A percentile compares a stretch with the other conserved stretches of the same genome.
These are phyloP conservation scores for Neofusicoccum cordaticola DNA, from an alignment of 2,329 filamentous ascomycete genomes.

Conservation along the genomic window DNA sequence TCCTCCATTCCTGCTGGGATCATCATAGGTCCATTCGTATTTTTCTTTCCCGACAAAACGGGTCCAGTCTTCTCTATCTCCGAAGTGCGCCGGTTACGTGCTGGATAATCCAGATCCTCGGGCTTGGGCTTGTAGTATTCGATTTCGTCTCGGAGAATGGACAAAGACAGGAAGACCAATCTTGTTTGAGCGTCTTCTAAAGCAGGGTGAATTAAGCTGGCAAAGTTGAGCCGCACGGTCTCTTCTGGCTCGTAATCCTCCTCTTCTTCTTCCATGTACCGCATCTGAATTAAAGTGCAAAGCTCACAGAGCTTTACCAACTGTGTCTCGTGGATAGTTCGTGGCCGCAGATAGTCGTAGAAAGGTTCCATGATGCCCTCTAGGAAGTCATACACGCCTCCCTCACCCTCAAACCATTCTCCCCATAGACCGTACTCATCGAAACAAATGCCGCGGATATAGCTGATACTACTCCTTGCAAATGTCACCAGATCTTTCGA, in stretches of 20 bases:
- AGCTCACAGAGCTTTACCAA: constrained; percentile 66
- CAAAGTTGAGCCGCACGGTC: constrained; percentile 60
- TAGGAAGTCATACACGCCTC: constrained; percentile 62
- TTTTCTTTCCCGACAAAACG: constrained; percentile 54
- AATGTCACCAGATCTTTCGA: constrained; percentile 64
- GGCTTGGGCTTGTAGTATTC: constrained; percentile 64
- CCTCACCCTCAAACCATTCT: constrained; percentile 64
- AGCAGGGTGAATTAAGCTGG: constrained; percentile 59
- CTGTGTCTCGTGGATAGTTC: constrained; percentile 65
- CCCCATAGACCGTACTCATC: constrained; percentile 67
- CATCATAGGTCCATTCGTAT: constrained; percentile 36
- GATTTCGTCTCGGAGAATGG: constrained; percentile 63
- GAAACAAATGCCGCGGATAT: constrained; percentile 62
- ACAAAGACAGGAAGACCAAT: constrained; percentile 63
- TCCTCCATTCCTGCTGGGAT: constrained; percentile 47
- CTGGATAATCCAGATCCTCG: constrained; percentile 64
- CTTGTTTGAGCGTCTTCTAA: constrained; percentile 67
- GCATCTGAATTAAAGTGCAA: constrained; percentile 63
- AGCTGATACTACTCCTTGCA: constrained; percentile 62
- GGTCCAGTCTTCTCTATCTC: constrained; percentile 42
- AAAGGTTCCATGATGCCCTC: constrained; percentile 66
- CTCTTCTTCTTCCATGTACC: constrained; percentile 58
- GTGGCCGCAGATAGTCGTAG: constrained; percentile 63
- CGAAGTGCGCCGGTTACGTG: constrained; percentile 46
- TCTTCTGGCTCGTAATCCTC: constrained; percentile 48